Evolutionary conservation across 352 stramenopile species (phyloP), one percentile per base, ranked within the genome.

Genomic region (Globisporangium nunn): DNA sequence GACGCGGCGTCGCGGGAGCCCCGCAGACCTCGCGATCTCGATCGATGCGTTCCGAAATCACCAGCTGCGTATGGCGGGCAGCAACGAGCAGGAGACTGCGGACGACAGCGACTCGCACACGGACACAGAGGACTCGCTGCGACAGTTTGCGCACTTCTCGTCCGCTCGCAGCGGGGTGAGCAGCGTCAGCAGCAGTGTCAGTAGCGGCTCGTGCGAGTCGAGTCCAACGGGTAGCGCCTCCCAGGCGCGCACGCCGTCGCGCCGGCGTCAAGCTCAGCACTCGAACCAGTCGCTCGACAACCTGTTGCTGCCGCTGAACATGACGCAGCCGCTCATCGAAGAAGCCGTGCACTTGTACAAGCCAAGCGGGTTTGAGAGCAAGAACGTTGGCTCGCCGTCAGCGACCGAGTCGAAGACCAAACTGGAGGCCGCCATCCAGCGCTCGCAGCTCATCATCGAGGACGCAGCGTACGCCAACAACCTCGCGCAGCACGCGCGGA

Each of bases 21-120:
- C 78, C 3, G 81, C 77, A 10, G 80, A 88, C 56, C 54, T 90
- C 18, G 80, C 78, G 15, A 91, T 88, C 56, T 92, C 77, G 18
- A 81, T 87, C 41, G 75, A 87, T 33, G 76, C 78, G n/a, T 91
- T 89, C 57, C 76, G 80, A 4, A 64, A 85, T 44, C 77, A 88
- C 58, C 75, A 86, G 58, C 60, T 70, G 54, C 75, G 77, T 33
- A 83, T 84, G 75, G 78, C 76, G 18, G 74, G 66, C 28, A 68
- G 60, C 44, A 70, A 60, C n/a, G 14, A 80, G 6, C 67, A 61
- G 11, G 56, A 71, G 50, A 59, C 59, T 2, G 69, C 82, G 40
- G 64, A 78, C 51, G 54, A 41, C 37, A 41, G 51, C 11, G 62
- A 68, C 17, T 54, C 37, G 37, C 37, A 68, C 28, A 63, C 50